Evolutionary conservation across 306 rosid species (phyloP).

Genomic region (Lathyrus tuberosus): DNA sequence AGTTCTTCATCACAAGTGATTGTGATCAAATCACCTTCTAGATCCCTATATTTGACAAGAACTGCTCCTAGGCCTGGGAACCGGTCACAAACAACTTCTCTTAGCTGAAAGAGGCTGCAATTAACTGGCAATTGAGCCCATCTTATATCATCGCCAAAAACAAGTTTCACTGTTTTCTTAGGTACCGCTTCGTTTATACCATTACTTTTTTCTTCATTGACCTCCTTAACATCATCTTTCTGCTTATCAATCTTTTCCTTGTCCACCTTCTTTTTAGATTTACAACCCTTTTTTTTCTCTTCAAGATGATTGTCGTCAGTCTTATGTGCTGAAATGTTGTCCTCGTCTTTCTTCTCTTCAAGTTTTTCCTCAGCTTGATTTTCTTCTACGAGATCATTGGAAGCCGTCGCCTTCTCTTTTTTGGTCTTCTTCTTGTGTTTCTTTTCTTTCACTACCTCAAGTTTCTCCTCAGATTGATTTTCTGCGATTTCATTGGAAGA

Average conservation of each 20-base stretch:
- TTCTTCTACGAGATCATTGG: conserved; percentile 35
- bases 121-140: conserved; percentile 70
- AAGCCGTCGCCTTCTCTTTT: conserved; percentile 49
- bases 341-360: conserved; percentile 40
- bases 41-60: conserved; percentile 84
- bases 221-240: conserved; percentile 68
- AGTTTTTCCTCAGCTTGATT: conserved; percentile 38
- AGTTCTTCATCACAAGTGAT: conserved; percentile 81
- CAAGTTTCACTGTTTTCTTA: conserved; percentile 69
- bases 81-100: conserved; percentile 63
- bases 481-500: conserved; percentile 36
- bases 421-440: conserved; percentile 58
- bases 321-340: conserved; percentile 6
- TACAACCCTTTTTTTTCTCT: conserved; percentile 39
- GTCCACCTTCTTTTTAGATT: conserved; percentile 46
- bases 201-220: conserved; percentile 61
- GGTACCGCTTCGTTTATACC: conserved; percentile 49
- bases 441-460: conserved; percentile 56
- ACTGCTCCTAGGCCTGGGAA: conserved; percentile 70
- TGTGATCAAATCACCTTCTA: conserved; percentile 90
- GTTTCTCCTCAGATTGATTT: conserved; percentile 14
- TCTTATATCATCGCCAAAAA: conserved; percentile 90
- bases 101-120: conserved; percentile 74
- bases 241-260: conserved; percentile 54
- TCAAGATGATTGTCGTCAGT: conserved; percentile 15